These are phyloP conservation scores for Ophiostoma tasmaniense DNA, from an alignment of 2,329 filamentous ascomycete genomes.

Conservation along the genomic window DNA sequence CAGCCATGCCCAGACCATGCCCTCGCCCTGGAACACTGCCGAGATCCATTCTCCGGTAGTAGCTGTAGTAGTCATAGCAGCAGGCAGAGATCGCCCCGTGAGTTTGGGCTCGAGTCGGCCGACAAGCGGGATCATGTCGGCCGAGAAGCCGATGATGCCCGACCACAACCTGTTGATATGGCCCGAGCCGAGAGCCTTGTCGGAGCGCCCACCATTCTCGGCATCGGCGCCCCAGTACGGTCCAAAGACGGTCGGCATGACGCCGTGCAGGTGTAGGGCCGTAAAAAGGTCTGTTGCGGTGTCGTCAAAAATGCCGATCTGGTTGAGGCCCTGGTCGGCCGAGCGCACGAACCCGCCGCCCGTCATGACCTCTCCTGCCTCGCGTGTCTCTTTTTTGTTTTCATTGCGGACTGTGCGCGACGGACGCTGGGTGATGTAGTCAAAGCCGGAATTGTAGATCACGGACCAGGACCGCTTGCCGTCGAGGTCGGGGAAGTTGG, in stretches of 20 bases:
- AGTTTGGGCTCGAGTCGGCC: slow-evolving; percentile 33
- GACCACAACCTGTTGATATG: slow-evolving; percentile 39
- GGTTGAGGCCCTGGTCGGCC: slow-evolving; percentile 34
- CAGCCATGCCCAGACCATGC: slow-evolving; percentile 47
- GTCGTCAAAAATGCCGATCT: slow-evolving; percentile 42
- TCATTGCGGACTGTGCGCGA: slow-evolving; percentile 11
- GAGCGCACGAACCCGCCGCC: slow-evolving; percentile 44
- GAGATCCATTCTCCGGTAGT: slow-evolving; percentile 41
- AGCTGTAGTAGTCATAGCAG: not conserved
- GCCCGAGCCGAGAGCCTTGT: slow-evolving; percentile 15
- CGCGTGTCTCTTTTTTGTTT: slow-evolving; percentile 12
- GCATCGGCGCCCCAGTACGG: slow-evolving; percentile 29
- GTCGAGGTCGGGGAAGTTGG: slow-evolving; percentile 26
- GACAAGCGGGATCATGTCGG: slow-evolving; percentile 41
- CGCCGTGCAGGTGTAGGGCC: slow-evolving; percentile 33
- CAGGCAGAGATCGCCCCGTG: slow-evolving; percentile 23
- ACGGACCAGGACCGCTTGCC: slow-evolving; percentile 43
- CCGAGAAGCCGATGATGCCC: slow-evolving; percentile 40
- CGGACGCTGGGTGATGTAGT: slow-evolving; percentile 44
- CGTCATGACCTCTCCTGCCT: slow-evolving; percentile 41
- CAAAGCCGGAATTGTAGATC: slow-evolving; percentile 38
- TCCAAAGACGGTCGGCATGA: slow-evolving; percentile 36
- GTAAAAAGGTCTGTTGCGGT: slow-evolving; percentile 32
- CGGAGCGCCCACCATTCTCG: not conserved
- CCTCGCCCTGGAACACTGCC: slow-evolving; percentile 43